These are phyloP conservation scores for Stephania cephalantha DNA, from an alignment of 164 flowering plant species.

Conservation along the genomic window DNA sequence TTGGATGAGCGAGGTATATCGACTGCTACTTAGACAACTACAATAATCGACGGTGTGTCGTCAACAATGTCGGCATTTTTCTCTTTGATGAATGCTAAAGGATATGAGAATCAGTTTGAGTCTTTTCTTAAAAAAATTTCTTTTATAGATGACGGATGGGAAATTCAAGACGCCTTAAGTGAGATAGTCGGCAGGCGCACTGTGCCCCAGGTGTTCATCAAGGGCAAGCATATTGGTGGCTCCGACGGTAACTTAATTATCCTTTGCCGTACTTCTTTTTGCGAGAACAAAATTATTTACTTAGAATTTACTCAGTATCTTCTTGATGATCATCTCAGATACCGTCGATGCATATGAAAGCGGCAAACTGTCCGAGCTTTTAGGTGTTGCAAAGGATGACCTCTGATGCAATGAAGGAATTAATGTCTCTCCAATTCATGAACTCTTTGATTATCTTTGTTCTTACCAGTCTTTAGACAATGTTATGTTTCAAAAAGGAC, in stretches of 20 bases:
- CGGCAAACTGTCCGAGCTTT: slow-evolving; percentile 61
- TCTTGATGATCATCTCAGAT: slow-evolving; percentile 33
- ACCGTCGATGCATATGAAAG: slow-evolving; percentile 79
- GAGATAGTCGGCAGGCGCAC: slow-evolving; percentile 74
- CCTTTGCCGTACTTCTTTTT: neutral
- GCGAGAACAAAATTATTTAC: neutral
- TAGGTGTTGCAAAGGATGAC: slow-evolving; percentile 48
- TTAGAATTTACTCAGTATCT: neutral
- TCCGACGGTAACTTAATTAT: slow-evolving; percentile 65
- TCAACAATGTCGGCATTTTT: neutral
- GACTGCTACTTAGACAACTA: neutral
- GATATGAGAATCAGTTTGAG: neutral
- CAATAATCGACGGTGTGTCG: neutral
- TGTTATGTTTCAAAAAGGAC: too few relatives aligned
- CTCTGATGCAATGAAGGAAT: slow-evolving; percentile 29
- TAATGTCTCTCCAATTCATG: too few relatives aligned
- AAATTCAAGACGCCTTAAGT: slow-evolving; percentile 64
- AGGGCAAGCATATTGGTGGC: slow-evolving; percentile 90
- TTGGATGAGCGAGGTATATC: slow-evolving; percentile 78
- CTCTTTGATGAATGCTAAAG: neutral
- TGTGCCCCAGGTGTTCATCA: slow-evolving; percentile 90
- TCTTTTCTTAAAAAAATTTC: neutral
- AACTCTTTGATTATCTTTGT: too few relatives aligned
- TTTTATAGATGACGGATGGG: slow-evolving; percentile 63
- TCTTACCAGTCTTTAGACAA: too few relatives aligned